Evolutionary conservation across 129 eudicot species (phyloP), one percentile per base, ranked within the genome.

Genomic region (Pittosporum tobira): DNA sequence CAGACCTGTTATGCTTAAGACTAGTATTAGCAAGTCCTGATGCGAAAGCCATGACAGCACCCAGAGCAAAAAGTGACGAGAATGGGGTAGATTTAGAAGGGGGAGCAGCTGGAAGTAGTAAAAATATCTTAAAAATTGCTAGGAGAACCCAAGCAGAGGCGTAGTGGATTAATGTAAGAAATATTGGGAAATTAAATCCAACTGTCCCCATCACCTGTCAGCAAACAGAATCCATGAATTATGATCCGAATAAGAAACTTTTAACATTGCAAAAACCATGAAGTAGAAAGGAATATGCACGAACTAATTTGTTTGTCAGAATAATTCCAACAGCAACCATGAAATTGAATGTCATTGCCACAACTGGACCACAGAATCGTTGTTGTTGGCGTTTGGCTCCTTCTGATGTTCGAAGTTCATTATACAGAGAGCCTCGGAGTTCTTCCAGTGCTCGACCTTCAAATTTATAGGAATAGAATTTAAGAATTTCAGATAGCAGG

Each of bases 11-110:
- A 51, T 88, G 81, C 68, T 75, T 74, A 5, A 88, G 73, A 68
- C 94, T 88, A 11, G 94, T 78, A 71, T 88, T 88, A 61, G 94
- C 96, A 61, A 88, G 84, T 51, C 96, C 94, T 34, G 85, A 84
- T 40, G 96, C 94, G 71, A 84, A 84, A 65, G 86, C 84, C 96
- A 83, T 81, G 67, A 88, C 96, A 29, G 59, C 73, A 14, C 94
- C 86, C 73, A 88, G 56, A 51, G 84, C 72, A 58, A 88, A 83
- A 9, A 88, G 76, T 16, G 74, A 70, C 7, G 40, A 34, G 40
- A 34, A 34, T 34, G 40, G 40, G 84, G 94, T 88, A 0, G 84
- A 34, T 63, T 80, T 88, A 13, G 88, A 73, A 37, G 94, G 96
- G 21, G 96, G 96, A 22, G 94, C 65, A n/a, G 69, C 84, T 8